Base-by-base conservation (phyloP, 2,329 filamentous ascomycete species). In the Colletotrichum neosansevieriae region DNA sequence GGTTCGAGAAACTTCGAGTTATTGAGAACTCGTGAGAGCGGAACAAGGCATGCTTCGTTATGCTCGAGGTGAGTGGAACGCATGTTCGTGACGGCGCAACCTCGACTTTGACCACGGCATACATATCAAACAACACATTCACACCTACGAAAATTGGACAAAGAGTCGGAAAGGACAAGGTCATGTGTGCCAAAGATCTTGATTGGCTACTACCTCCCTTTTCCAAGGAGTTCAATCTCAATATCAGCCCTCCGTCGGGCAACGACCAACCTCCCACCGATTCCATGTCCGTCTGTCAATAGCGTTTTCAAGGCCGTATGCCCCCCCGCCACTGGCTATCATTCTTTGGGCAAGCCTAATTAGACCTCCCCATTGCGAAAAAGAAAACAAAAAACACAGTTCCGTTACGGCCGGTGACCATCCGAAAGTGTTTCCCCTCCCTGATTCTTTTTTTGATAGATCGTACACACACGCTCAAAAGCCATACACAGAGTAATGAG, bases 401-500 rank as follows among this genome's bases (percentile, higher is more conserved):
- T 70, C 67, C 63, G 54, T 71, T 42, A 63, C 63, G 70, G 63
- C 63, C 59, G 59, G 42, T 68, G 68, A 70, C 67, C 63, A 57
- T 70, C 67, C 60, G 59, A 70, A 70, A 68, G 67, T 70, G 67
- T 68, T 68, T 71, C 63, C 59, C 68, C 70, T 61, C 63, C 67
- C 63, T 70, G 67, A 67, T 64, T 67, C 67, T 64, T 63, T 70
- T 38, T 70, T 70, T 67, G 53, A 66, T 70, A 70, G 63, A 70
- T 70, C 63, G 67, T 70, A 71, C 70, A 69, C 70, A 69, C 62
- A 70, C 70, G 69, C 69, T 71, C 58, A 38, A 71, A 71, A 65
- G 66, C 68, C 70, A 65, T 70, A 71, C 67, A 71, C 63, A 62
- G 64, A 58, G 60, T 67, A 68, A 70, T 58, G 69, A 65, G 56